Conservation (phyloP, 345 rosid genomes). For the Populus pruinosa region DNA sequence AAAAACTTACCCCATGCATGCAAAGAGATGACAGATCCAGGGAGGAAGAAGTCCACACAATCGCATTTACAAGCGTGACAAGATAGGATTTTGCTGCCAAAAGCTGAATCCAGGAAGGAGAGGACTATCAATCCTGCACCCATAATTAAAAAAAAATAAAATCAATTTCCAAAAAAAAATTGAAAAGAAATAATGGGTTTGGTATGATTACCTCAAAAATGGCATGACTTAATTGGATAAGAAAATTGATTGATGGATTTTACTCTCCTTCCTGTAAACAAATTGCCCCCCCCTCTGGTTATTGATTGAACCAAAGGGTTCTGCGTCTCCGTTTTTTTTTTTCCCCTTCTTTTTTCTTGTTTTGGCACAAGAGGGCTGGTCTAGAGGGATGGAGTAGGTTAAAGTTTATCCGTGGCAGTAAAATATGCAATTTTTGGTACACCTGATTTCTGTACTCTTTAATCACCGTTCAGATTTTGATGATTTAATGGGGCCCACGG, state of each 20-base stretch:
- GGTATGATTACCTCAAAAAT: slow-evolving; percentile 42
- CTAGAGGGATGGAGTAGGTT: too few relatives aligned
- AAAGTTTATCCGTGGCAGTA: background rate
- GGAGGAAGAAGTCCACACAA: slow-evolving; percentile 38
- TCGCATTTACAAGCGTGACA: slow-evolving; percentile 49
- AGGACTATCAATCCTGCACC: slow-evolving; percentile 28
- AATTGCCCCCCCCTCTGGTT: slow-evolving; percentile 18
- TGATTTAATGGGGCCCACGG: background rate
- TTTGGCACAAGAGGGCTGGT: too few relatives aligned
- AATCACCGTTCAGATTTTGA: background rate
- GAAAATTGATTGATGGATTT: background rate
- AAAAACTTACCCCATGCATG: slow-evolving; percentile 64
- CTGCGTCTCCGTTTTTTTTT: background rate
- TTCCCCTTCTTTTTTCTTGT: background rate
- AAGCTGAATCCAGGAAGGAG: slow-evolving; percentile 41
- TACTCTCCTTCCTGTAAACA: slow-evolving; percentile 22
- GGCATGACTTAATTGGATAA: slow-evolving; percentile 34
- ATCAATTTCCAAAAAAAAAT: background rate
- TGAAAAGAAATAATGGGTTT: background rate
- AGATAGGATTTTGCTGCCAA: slow-evolving; percentile 27
- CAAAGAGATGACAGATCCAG: slow-evolving; percentile 52
- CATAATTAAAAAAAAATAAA: background rate
- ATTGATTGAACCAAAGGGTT: slow-evolving; percentile 26
- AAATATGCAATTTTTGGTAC: background rate
- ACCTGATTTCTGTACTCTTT: background rate